Base-by-base conservation (phyloP, 2,329 filamentous ascomycete species). In the Macroventuria anomochaeta region DNA sequence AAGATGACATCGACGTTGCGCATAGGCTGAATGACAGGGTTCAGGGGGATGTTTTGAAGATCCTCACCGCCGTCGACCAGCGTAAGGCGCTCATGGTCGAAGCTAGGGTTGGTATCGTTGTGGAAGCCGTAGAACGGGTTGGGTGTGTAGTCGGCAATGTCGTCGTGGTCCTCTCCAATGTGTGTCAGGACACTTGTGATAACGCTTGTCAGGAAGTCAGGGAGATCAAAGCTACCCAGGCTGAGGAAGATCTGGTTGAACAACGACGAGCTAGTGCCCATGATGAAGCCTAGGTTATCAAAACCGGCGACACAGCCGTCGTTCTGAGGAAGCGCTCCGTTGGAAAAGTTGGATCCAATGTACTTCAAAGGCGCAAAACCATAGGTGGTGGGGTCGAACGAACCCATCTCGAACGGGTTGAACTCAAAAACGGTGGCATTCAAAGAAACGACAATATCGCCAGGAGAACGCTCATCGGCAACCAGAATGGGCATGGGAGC, bases 231-330 rank as follows among this genome's bases (percentile, higher is more conserved):
- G 18, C 75, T 72, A 8, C 90, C 83, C 49, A 93, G 78, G 10
- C 85, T 76, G 3, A 92, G 79, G 15, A 96, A 76, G 64, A 90
- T 83, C 64, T 86, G 80, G 76, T 96, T 96, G 81, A 96, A 96
- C 2, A 96, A 81, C 0, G 89, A 88, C 1, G 88, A 91, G 18
- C 88, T 91, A 0, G 92, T 96, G 43, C 92, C 92, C 85, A 96
- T 91, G 21, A 96, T 79, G 68, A 85, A 96, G 6, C 90, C 90
- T 20, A 84, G 83, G 64, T 92, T 92, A 75, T 96, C 93, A 59
- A 92, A 92, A 1, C 93, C 93, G 7, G 83, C 80, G 13, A 96
- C 82, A 68, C 93, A 96, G 23, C 76, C 71, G 36, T 83, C 81
- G 49, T 80, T 72, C 10, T 77, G 69, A 0, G 83, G 76, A 17